Conservation (phyloP, 805 yeast genomes). For the Candida taoyuanica region DNA sequence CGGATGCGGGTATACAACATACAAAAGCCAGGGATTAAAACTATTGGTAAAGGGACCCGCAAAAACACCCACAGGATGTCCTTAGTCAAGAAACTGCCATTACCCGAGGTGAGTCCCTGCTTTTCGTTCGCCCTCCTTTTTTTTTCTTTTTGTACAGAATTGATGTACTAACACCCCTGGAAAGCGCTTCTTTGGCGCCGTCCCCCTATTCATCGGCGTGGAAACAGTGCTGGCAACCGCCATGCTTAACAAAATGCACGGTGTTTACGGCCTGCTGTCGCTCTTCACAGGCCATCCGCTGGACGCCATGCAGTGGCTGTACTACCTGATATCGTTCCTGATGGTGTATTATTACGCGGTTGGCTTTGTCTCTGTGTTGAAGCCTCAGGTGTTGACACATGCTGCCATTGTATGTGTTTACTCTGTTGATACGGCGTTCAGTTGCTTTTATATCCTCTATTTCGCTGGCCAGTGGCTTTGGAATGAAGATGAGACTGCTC, state of each 20-base stretch:
- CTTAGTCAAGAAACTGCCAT: conserved; percentile 2
- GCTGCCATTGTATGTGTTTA: conserved; percentile 63
- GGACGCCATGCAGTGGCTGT: conserved; percentile 75
- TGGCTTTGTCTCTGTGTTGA: conserved; percentile 48
- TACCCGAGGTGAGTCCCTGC: conserved; percentile 20
- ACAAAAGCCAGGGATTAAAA: no score
- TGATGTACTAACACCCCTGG: conserved; percentile 28
- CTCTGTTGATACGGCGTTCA: conserved; percentile 60
- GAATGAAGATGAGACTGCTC: conserved; percentile 35
- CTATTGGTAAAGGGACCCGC: background rate
- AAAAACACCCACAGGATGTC: conserved; percentile 9
- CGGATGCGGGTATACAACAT: no score
- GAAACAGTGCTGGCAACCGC: conserved; percentile 74
- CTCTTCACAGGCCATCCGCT: conserved; percentile 87
- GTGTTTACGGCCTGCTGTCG: conserved; percentile 81
- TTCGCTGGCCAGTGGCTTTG: conserved; percentile 76
- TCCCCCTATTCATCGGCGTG: conserved; percentile 85
- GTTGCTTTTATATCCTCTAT: conserved; percentile 64
- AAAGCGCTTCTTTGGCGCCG: conserved; percentile 52
- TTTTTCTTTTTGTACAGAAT: background rate
- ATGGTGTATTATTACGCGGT: conserved; percentile 60
- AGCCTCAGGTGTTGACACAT: conserved; percentile 54
- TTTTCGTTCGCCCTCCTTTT: no score
- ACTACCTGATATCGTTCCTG: conserved; percentile 60
- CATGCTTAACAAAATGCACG: conserved; percentile 82